Conservation (phyloP, 2,329 filamentous ascomycete species). For the Akanthomyces muscarius region DNA sequence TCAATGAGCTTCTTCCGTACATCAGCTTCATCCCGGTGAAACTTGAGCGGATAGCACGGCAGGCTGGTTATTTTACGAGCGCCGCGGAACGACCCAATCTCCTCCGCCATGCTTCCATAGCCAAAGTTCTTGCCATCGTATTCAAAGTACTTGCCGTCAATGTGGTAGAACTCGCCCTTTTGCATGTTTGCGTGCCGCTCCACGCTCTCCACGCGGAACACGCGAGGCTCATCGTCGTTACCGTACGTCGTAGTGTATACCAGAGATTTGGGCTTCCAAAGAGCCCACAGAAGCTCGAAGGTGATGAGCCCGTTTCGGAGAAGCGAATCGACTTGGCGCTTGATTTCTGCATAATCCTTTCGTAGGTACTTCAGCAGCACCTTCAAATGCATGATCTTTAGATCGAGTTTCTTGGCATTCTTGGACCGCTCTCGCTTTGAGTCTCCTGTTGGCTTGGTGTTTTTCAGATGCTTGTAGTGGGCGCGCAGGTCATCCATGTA, state of each 20-base stretch:
- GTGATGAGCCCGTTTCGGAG: conserved; percentile 80
- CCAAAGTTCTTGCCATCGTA: conserved; percentile 87
- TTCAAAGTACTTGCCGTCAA: conserved; percentile 78
- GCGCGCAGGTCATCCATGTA: conserved; percentile 73
- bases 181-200: conserved; percentile 66
- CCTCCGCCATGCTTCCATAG: conserved; percentile 64
- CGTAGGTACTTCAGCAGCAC: conserved; percentile 73
- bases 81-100: conserved; percentile 74
- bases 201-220: conserved; percentile 76
- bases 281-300: conserved; percentile 81
- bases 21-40: conserved; percentile 67
- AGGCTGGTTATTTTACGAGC: conserved; percentile 78
- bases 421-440: conserved; percentile 58
- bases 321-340: conserved; percentile 75
- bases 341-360: conserved; percentile 72
- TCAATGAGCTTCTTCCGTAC: conserved; percentile 66
- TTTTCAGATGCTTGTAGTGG: conserved; percentile 61
- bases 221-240: conserved; percentile 68
- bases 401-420: conserved; percentile 51
- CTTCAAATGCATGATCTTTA: conserved; percentile 63
- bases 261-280: conserved; percentile 84
- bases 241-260: conserved; percentile 76
- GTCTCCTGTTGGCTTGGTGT: conserved; percentile 44
- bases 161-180: conserved; percentile 69
- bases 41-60: conserved; percentile 71